Evolutionary conservation across 2,329 filamentous ascomycete species (phyloP).

Genomic region (Cladosporium sp.): DNA sequence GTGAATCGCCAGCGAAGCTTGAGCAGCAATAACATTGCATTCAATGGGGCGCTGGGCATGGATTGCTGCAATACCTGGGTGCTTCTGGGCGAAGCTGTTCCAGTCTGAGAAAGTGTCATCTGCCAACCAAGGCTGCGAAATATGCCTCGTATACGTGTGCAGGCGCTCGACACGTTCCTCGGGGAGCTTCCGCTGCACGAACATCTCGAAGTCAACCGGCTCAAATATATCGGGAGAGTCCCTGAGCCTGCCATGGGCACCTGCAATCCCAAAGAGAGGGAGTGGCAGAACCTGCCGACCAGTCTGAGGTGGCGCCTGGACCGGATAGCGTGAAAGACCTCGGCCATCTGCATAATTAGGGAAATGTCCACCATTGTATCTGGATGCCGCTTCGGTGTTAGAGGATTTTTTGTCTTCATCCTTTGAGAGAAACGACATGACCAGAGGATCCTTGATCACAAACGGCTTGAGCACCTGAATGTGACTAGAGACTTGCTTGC

Average conservation of each 20-base stretch:
- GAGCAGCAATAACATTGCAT: constrained; percentile 37
- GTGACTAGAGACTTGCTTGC: constrained; percentile 62
- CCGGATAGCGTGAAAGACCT: constrained; percentile 20
- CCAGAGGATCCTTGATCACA: constrained; percentile 48
- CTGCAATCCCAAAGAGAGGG: not conserved
- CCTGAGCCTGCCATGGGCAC: not conserved
- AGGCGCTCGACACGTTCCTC: constrained; percentile 23
- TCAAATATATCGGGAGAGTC: constrained; percentile 21
- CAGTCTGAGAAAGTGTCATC: constrained; percentile 32
- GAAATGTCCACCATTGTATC: constrained; percentile 2
- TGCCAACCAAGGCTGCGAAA: constrained; percentile 25
- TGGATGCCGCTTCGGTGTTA: constrained; percentile 13
- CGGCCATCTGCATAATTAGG: constrained; percentile 17
- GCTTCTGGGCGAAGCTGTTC: constrained; percentile 30
- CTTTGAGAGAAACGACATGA: constrained; percentile 39
- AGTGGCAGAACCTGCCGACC: constrained; percentile 7
- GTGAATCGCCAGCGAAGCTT: constrained; percentile 39
- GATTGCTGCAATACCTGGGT: constrained; percentile 24
- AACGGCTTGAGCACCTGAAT: constrained; percentile 58
- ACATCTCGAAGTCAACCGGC: constrained; percentile 37
- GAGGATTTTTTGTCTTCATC: constrained; percentile 27
- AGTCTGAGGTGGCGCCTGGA: constrained; percentile 13
- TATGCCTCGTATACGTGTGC: constrained; percentile 37
- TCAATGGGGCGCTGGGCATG: constrained; percentile 23
- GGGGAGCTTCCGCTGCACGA: constrained; percentile 32